Conservation (phyloP, 192 early-diverging fungal species). For the Backusella tarrabulga region DNA sequence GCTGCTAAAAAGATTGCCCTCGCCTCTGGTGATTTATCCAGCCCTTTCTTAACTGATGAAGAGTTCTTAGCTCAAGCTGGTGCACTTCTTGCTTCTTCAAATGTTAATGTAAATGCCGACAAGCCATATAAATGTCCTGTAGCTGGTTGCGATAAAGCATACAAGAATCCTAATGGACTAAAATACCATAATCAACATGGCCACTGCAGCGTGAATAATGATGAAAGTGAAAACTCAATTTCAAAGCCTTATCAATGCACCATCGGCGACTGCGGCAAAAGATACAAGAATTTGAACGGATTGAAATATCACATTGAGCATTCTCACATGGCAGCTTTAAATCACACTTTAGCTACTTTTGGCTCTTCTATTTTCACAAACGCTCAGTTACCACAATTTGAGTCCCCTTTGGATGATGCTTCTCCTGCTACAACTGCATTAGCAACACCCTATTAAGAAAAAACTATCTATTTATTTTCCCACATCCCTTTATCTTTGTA, state of each 20-base stretch:
- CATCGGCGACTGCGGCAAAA: constrained; percentile 82
- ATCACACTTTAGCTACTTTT: constrained; percentile 36
- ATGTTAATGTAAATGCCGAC: constrained; percentile 38
- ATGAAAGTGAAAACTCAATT: constrained; percentile 54
- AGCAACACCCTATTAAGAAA: constrained; percentile 5
- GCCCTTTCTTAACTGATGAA: constrained; percentile 29
- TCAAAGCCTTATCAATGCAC: constrained; percentile 78
- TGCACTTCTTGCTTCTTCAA: constrained; percentile 31
- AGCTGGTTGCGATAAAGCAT: constrained; percentile 87
- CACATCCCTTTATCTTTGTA: constrained; percentile 8
- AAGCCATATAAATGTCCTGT: constrained; percentile 91
- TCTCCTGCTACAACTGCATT: constrained; percentile 5
- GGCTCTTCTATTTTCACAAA: constrained; percentile 23
- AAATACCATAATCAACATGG: constrained; percentile 98
- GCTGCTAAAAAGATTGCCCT: constrained; percentile 18
- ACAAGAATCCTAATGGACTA: constrained; percentile 98
- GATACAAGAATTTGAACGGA: constrained; percentile 97
- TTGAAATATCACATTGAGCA: constrained; percentile 96
- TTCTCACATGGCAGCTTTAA: constrained; percentile 60
- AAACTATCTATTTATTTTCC: neutral
- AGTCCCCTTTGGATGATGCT: neutral
- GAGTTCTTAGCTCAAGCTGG: constrained; percentile 41
- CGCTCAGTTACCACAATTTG: neutral
- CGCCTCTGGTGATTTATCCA: constrained; percentile 14
- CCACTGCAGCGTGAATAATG: constrained; percentile 61